These are phyloP conservation scores for Lentinula edodes DNA, from an alignment of 768 basidiomycete species.

Conservation along the genomic window DNA sequence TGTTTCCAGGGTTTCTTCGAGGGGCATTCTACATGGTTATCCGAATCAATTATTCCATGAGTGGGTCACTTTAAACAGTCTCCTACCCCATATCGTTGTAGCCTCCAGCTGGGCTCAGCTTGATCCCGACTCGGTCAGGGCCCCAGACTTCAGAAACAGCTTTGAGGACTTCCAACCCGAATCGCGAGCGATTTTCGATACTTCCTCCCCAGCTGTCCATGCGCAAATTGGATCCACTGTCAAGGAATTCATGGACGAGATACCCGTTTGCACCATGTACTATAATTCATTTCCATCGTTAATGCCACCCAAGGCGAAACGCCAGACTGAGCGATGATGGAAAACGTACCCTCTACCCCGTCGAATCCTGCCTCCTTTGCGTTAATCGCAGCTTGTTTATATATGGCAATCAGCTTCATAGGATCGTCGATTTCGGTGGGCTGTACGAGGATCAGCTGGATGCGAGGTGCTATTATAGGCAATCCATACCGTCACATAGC, in stretches of 20 bases:
- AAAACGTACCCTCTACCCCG: conserved; percentile 23
- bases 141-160: conserved; percentile 28
- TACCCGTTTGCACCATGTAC: conserved; percentile 26
- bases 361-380: conserved; percentile 32
- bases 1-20: conserved; percentile 37
- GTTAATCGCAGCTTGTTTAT: conserved; percentile 26
- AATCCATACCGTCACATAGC: conserved; percentile 18
- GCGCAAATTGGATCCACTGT: conserved; percentile 27
- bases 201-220: conserved; percentile 40
- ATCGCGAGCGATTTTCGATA: conserved; percentile 35
- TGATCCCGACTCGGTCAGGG: conserved; percentile 21
- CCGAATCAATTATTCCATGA: background rate
- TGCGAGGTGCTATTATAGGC: background rate
- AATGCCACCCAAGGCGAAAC: background rate
- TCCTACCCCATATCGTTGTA: conserved; percentile 28
- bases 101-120: conserved; percentile 14
- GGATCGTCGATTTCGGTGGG: conserved; percentile 26
- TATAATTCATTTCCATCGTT: background rate
- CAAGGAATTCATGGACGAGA: conserved; percentile 31
- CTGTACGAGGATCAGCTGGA: conserved; percentile 5
- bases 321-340: background rate
- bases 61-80: background rate
- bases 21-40: conserved; percentile 28
- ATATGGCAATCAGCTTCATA: conserved; percentile 19
- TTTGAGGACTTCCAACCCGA: conserved; percentile 30